Percentiles rank a stretch among this genome's conserved stretches.
These are phyloP conservation scores for Glebionis coronaria DNA, from an alignment of 129 eudicot species.

Conservation along the genomic window DNA sequence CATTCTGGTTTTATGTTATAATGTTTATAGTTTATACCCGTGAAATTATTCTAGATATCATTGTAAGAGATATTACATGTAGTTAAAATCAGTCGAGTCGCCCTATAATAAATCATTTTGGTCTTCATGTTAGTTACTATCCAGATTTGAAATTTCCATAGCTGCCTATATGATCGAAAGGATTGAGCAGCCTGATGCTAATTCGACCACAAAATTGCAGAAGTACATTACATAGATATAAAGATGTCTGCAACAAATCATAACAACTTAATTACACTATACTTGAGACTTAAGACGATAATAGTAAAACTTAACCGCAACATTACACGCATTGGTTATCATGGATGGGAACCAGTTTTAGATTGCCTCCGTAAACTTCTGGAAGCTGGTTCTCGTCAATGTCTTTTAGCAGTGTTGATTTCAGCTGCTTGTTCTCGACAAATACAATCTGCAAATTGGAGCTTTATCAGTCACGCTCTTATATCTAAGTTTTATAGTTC, in stretches of 20 bases:
- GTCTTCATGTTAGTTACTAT: too few relatives aligned
- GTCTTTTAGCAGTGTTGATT: slow-evolving; percentile 61
- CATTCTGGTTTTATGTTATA: too few relatives aligned
- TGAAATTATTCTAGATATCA: too few relatives aligned
- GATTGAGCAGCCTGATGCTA: background rate
- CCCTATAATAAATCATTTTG: too few relatives aligned
- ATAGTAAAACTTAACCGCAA: background rate
- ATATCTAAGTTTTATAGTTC: background rate
- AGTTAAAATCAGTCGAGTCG: too few relatives aligned
- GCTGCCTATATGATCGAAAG: background rate
- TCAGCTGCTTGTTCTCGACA: slow-evolving; percentile 68
- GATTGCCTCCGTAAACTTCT: slow-evolving; percentile 68
- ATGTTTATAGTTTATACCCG: too few relatives aligned
- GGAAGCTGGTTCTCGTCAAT: slow-evolving; percentile 91
- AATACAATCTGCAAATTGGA: slow-evolving; percentile 60
- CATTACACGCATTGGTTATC: slow-evolving; percentile 15
- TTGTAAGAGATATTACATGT: too few relatives aligned
- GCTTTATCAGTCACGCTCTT: background rate
- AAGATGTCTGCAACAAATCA: background rate
- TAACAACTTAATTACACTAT: background rate
- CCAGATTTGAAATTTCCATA: too few relatives aligned
- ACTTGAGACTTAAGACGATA: background rate
- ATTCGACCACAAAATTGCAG: background rate
- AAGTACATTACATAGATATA: slow-evolving; percentile 2
- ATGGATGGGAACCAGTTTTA: slow-evolving; percentile 56